Conservation (phyloP, 129 eudicot genomes). For the Erigeron canadensis region DNA sequence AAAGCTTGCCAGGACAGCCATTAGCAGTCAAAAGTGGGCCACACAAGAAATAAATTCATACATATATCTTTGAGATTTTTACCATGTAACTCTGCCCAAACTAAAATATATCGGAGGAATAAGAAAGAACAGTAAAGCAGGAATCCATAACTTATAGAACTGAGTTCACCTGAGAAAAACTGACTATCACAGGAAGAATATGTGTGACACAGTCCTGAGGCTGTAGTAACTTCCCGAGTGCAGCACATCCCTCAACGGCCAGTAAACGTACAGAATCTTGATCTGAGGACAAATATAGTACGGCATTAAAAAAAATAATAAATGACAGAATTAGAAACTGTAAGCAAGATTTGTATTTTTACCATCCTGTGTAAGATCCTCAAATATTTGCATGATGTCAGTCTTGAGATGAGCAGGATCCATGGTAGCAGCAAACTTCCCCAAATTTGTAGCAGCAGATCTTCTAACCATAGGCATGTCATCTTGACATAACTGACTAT, state of each 20-base stretch:
- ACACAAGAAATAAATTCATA: too few species aligned
- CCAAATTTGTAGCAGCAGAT: constrained; percentile 89
- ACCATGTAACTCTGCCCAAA: background rate
- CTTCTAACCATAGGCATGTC: constrained; percentile 99
- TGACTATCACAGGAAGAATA: constrained; percentile 91
- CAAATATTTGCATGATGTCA: constrained; percentile 90
- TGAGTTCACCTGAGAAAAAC: constrained; percentile 74
- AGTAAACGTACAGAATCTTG: constrained; percentile 96
- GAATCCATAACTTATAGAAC: constrained; percentile 1
- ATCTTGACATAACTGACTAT: constrained; percentile 88
- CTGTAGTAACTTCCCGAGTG: constrained; percentile 89
- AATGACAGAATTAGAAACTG: background rate
- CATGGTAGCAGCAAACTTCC: constrained; percentile 91
- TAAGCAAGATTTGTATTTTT: background rate
- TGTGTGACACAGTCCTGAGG: constrained; percentile 96
- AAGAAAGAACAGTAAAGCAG: background rate
- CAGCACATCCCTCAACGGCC: constrained; percentile 99
- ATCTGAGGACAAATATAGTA: constrained; percentile 42
- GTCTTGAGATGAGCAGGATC: constrained; percentile 86
- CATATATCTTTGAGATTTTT: background rate
- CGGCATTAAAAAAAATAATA: background rate
- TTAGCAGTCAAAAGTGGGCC: too few species aligned
- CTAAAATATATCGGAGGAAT: background rate
- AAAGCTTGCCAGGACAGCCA: background rate
- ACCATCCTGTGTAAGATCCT: constrained; percentile 96